Percentiles rank a stretch among this genome's conserved stretches.
Evolutionary conservation across 1,284 basidiomycete genomes (phyloP).

Genomic region (Stereum hirsutum): DNA sequence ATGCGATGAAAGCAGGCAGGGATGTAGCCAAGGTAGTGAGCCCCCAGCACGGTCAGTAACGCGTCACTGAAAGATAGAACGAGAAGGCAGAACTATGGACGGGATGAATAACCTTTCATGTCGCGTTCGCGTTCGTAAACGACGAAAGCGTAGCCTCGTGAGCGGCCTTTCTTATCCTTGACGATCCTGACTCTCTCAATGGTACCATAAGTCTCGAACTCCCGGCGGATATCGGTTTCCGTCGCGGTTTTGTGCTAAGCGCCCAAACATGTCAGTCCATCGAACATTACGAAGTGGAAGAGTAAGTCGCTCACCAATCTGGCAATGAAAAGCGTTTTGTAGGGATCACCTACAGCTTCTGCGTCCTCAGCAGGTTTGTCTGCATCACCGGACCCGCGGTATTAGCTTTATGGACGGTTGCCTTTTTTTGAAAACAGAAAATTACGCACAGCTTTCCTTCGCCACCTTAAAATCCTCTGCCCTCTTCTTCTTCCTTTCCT

Average conservation of each 20-base stretch:
- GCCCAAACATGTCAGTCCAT: conserved; percentile 15
- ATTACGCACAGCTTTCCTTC: conserved; percentile 70
- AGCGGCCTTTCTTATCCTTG: conserved; percentile 79
- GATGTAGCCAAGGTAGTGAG: not conserved
- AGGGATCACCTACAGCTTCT: conserved; percentile 95
- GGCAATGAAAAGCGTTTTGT: conserved; percentile 97
- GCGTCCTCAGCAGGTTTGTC: conserved; percentile 88
- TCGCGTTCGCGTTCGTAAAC: conserved; percentile 97
- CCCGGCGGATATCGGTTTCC: conserved; percentile 85
- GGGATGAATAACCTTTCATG: conserved; percentile 79
- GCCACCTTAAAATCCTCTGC: conserved; percentile 74
- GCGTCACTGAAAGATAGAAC: conserved; percentile 12
- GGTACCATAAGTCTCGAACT: conserved; percentile 93
- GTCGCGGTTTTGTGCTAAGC: conserved; percentile 78
- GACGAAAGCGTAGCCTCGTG: conserved; percentile 92
- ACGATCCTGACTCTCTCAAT: conserved; percentile 92
- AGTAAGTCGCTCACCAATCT: conserved; percentile 54
- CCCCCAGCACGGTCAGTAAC: conserved; percentile 8
- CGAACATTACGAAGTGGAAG: not conserved
- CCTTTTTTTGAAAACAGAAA: conserved; percentile 5
- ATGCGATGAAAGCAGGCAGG: not conserved
- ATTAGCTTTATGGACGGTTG: too few relatives aligned
- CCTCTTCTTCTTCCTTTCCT: conserved; percentile 74
- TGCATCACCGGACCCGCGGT: conserved; percentile 26
- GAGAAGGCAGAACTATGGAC: conserved; percentile 5